Evolutionary conservation across 2,329 filamentous ascomycete species (phyloP), one percentile per base, ranked within the genome.

Genomic region (Scleromitrula shiraiana): DNA sequence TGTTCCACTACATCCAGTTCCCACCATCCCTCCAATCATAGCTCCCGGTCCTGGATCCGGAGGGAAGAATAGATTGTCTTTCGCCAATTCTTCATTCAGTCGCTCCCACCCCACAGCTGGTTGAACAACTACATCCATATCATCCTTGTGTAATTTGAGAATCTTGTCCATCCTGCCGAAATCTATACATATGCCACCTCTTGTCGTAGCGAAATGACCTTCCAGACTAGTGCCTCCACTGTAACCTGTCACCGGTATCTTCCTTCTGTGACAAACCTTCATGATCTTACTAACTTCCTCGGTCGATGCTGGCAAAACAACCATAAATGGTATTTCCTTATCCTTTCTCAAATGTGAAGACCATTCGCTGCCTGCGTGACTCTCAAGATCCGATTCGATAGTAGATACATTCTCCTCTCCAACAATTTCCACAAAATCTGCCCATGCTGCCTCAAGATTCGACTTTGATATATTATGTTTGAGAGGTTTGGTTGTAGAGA

Each of bases 31-130:
- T 49, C 89, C 89, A 59, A 96, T 95, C 82, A 88, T 88, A 52
- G 89, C 89, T 15, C 89, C 88, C 44, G 90, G 89, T 45, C 89
- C 90, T 15, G 89, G 89, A 65, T 95, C 89, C 0, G 88, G 89
- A 19, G 89, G 89, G 69, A 95, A 95, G 73, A 95, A 95, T 3
- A 96, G 76, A 23, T 84, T 85, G 51, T 88, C 73, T 41, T 80
- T 73, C 6, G 71, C 73, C 15, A 96, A 74, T 53, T 83, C 74
- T 60, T 93, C 87, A 62, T 95, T 95, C 32, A 96, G 71, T 7
- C 75, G 64, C 68, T 95, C 87, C 89, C 89, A 96, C 10, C 88
- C 87, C 8, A 95, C 78, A 2, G 86, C 89, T 5, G 85, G 84
- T 66, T 88, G 85, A 17, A 88, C 84, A 6, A 87, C 75, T 12